These are phyloP conservation scores for Neocucurbitaria cava DNA, from an alignment of 2,329 filamentous ascomycete species.

Conservation along the genomic window DNA sequence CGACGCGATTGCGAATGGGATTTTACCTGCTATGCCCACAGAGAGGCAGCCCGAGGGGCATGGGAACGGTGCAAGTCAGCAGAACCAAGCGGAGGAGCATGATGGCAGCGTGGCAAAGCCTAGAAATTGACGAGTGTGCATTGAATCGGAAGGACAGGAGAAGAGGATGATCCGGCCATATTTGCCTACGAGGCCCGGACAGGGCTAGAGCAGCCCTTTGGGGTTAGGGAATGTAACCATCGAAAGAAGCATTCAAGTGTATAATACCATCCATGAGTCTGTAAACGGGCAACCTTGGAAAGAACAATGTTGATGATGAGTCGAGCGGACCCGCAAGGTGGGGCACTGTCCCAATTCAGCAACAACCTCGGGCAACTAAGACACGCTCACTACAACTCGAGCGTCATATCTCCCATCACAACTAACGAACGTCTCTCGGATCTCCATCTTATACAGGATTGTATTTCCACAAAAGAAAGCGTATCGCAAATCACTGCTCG, in stretches of 20 bases:
- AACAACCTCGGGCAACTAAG: constrained; percentile 4
- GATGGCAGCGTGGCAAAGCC: neutral
- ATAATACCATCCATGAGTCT: neutral
- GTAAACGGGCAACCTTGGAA: neutral
- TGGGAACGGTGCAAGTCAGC: neutral
- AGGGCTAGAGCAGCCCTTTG: neutral
- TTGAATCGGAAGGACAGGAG: neutral
- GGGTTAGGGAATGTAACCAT: neutral
- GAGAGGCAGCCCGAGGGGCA: neutral
- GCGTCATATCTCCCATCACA: neutral
- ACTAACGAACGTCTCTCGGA: neutral
- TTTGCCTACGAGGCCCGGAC: neutral
- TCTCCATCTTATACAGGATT: neutral
- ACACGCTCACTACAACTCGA: neutral
- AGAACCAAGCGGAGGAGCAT: neutral
- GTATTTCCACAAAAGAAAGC: neutral
- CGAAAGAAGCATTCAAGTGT: neutral
- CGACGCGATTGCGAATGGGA: constrained; percentile 40
- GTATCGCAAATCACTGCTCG: neutral
- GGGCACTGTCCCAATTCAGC: constrained; percentile 5
- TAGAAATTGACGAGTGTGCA: too few species aligned
- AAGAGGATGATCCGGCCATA: neutral
- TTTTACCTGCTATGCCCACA: constrained; percentile 31
- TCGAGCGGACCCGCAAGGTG: constrained; percentile 13
- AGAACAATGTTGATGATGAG: neutral